Conservation (phyloP, 345 rosid genomes). For the Firmiana major region DNA sequence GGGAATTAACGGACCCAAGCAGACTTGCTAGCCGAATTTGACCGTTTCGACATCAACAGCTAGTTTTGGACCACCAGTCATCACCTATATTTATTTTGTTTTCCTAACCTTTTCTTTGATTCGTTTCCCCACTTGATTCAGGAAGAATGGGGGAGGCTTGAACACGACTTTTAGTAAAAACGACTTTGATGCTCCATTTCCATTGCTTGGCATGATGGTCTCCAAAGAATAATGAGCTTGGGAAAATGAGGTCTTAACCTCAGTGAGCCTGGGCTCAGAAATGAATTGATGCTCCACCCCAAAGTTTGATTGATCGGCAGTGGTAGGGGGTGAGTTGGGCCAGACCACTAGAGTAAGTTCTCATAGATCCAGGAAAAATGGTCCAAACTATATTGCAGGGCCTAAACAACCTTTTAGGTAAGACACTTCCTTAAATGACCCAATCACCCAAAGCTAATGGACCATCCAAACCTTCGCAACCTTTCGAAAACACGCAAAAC, state of each 20-base stretch:
- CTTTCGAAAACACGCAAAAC: conserved; percentile 51
- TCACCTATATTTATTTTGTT: neutral
- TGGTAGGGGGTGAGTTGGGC: neutral
- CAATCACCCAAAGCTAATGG: conserved; percentile 27
- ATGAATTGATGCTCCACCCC: neutral
- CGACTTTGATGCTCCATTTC: neutral
- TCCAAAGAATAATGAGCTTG: neutral
- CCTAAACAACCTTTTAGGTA: neutral
- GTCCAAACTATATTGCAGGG: neutral
- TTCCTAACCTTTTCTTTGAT: neutral
- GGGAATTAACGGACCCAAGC: neutral
- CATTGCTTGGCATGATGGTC: neutral
- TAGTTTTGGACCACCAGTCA: neutral
- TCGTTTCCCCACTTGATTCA: neutral
- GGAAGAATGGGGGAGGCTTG: neutral
- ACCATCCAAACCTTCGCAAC: conserved; percentile 37
- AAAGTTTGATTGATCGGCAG: neutral
- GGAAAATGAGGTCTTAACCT: neutral
- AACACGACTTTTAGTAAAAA: neutral
- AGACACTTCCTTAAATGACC: neutral
- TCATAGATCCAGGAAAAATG: too few species aligned
- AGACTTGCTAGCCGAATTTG: neutral
- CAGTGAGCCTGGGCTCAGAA: neutral
- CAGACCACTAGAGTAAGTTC: neutral
- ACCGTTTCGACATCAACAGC: neutral